phyloP scores from a whole-genome alignment of 371 early-diverging fungal species.

The Saksenaea oblongispora region DNA sequence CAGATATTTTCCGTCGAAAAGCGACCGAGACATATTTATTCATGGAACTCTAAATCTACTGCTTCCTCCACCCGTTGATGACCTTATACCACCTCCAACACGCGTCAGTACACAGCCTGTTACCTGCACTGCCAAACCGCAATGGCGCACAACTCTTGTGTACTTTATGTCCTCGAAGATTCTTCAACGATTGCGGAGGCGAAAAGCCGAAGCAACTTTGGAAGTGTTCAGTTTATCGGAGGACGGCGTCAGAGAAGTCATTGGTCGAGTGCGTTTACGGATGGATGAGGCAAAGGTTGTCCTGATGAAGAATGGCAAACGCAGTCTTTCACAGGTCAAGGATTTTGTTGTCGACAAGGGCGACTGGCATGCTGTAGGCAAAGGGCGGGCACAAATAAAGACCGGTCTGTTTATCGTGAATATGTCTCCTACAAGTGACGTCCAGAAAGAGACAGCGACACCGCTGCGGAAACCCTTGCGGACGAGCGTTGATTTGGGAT shows the following conservation, averaged over 20 bases:
- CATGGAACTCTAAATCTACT: constrained; percentile 32
- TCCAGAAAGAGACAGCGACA: constrained; percentile 22
- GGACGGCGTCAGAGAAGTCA: constrained; percentile 18
- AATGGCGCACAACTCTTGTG: constrained; percentile 40
- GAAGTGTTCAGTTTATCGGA: constrained; percentile 19
- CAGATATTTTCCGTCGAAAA: constrained; percentile 21
- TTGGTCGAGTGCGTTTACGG: constrained; percentile 27
- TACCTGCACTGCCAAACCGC: constrained; percentile 16
- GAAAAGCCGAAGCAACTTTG: constrained; percentile 24
- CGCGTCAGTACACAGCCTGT: constrained; percentile 36
- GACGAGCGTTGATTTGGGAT: constrained; percentile 16
- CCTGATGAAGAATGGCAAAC: constrained; percentile 23
- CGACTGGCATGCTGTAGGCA: constrained; percentile 25
- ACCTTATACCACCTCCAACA: constrained; percentile 47
- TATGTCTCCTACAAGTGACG: constrained; percentile 20
- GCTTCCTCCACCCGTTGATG: constrained; percentile 36
- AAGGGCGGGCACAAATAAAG: constrained; percentile 24
- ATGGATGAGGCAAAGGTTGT: constrained; percentile 38
- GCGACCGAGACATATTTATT: constrained; percentile 38
- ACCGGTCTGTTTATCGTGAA: constrained; percentile 36
- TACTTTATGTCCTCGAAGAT: constrained; percentile 42
- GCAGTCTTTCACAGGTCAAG: constrained; percentile 28
- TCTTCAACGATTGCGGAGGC: constrained; percentile 24
- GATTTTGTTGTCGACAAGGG: constrained; percentile 46
- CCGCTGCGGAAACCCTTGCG: constrained; percentile 22